Percentiles rank a stretch among this genome's conserved stretches.
These are phyloP conservation scores for Podospora sp. DNA, from an alignment of 495 filamentous ascomycete species.

Conservation along the genomic window DNA sequence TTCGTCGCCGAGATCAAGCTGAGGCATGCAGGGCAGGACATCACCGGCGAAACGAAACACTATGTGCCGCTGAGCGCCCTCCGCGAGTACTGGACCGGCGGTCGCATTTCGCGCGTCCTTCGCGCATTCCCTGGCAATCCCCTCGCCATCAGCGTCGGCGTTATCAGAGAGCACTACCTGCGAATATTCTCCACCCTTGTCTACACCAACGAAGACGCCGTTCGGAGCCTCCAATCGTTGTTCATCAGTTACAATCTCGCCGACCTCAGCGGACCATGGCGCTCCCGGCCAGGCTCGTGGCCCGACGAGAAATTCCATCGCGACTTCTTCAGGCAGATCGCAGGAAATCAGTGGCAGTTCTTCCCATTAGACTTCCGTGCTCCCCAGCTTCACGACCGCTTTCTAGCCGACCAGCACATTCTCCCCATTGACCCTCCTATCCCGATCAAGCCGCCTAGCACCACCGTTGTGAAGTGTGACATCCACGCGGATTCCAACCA, in stretches of 20 bases:
- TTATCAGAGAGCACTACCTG: constrained; percentile 23
- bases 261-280: constrained; percentile 15
- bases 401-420: constrained; percentile 27
- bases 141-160: constrained; percentile 15
- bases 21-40: constrained; percentile 9
- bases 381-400: constrained; percentile 21
- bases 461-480: constrained; percentile 28
- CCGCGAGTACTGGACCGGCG: constrained; percentile 23
- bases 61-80: constrained; percentile 15
- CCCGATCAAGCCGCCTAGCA: constrained; percentile 19
- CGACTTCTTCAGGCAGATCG: constrained; percentile 34
- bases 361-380: constrained; percentile 34
- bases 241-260: constrained; percentile 25
- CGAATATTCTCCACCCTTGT: constrained; percentile 33
- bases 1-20: constrained; percentile 24
- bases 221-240: constrained; percentile 17
- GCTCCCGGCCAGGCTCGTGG: background rate
- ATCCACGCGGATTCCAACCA: constrained; percentile 37
- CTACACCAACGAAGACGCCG: constrained; percentile 13
- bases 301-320: constrained; percentile 12
- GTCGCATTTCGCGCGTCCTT: constrained; percentile 20
- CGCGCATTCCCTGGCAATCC: constrained; percentile 8
- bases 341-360: constrained; percentile 41
- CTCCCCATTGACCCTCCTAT: constrained; percentile 35
- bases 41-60: background rate